A percentile compares a stretch with the other conserved stretches of the same genome.
These are phyloP conservation scores for Plasmodium vivax DNA, from an alignment of 169 alveolate genomes.

Conservation along the genomic window DNA sequence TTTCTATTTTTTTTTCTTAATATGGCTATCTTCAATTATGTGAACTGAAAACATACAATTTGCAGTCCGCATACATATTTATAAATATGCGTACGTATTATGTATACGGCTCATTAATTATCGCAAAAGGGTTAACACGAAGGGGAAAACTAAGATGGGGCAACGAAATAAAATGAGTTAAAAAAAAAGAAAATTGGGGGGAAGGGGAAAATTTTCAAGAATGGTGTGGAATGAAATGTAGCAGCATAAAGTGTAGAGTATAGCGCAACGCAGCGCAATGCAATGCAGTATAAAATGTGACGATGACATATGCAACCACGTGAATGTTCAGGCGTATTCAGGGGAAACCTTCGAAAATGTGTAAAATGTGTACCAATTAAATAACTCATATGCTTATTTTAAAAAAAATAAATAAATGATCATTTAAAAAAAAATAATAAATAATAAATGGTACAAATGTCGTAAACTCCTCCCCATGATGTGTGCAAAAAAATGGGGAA, in stretches of 20 bases:
- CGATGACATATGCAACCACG: neutral
- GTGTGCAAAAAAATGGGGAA: neutral
- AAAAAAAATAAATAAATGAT: neutral
- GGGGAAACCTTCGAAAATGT: neutral
- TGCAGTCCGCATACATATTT: neutral
- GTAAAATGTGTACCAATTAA: neutral
- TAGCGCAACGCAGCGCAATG: neutral
- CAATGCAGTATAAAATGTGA: neutral
- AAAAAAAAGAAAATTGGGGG: neutral
- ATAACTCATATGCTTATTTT: neutral
- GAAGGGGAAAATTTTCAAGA: neutral
- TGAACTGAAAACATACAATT: constrained; percentile 8
- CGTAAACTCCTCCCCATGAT: neutral
- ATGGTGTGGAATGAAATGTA: neutral
- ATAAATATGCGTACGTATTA: constrained; percentile 16
- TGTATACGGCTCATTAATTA: constrained; percentile 7
- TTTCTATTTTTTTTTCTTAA: neutral
- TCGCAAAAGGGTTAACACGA: neutral
- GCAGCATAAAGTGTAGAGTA: neutral
- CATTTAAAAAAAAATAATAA: neutral
- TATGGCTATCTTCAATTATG: constrained; percentile 13
- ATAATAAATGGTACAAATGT: neutral
- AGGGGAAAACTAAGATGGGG: neutral
- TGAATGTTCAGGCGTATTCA: neutral
- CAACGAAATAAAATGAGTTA: neutral